phyloP scores from a whole-genome alignment of 441 rosid species.

The Pelargonium myrrhifolium region DNA sequence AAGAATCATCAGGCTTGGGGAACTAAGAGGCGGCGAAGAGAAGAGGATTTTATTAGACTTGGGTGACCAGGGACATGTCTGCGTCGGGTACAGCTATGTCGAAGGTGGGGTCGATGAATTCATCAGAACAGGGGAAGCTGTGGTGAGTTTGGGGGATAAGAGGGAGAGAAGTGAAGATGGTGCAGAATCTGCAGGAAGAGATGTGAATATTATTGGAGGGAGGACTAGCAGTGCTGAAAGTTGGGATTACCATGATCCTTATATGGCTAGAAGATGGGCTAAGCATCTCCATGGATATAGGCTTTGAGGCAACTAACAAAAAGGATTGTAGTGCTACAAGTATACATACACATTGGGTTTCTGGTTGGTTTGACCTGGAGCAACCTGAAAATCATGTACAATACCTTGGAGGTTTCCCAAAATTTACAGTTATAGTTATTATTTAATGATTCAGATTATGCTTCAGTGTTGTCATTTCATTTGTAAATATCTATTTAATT shows the following conservation, averaged over 20 bases:
- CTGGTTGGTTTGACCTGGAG: conserved; percentile 9
- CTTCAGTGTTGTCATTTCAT: neutral
- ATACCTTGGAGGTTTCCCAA: neutral
- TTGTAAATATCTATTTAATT: too few relatives aligned
- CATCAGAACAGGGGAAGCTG: conserved; percentile 48
- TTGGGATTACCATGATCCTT: conserved; percentile 69
- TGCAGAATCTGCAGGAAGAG: conserved; percentile 27
- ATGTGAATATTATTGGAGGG: conserved; percentile 31
- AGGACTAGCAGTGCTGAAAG: conserved; percentile 50
- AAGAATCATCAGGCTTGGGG: conserved; percentile 47
- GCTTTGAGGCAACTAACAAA: conserved; percentile 25
- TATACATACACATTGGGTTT: neutral
- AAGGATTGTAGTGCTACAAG: neutral
- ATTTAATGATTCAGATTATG: conserved; percentile 5
- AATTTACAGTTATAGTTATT: conserved; percentile 1
- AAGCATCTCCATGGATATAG: conserved; percentile 69
- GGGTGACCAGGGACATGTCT: conserved; percentile 36
- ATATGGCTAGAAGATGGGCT: conserved; percentile 86
- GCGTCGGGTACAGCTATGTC: conserved; percentile 52
- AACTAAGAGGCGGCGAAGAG: conserved; percentile 60
- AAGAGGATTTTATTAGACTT: conserved; percentile 49
- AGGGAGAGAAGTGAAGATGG: conserved; percentile 24
- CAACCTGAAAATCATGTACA: conserved; percentile 7
- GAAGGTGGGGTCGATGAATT: conserved; percentile 49
- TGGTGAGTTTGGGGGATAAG: conserved; percentile 39